Percentiles rank a stretch among this genome's conserved stretches.
Evolutionary conservation across 2,329 filamentous ascomycete genomes (phyloP).

Genomic region (Fusarium poae): DNA sequence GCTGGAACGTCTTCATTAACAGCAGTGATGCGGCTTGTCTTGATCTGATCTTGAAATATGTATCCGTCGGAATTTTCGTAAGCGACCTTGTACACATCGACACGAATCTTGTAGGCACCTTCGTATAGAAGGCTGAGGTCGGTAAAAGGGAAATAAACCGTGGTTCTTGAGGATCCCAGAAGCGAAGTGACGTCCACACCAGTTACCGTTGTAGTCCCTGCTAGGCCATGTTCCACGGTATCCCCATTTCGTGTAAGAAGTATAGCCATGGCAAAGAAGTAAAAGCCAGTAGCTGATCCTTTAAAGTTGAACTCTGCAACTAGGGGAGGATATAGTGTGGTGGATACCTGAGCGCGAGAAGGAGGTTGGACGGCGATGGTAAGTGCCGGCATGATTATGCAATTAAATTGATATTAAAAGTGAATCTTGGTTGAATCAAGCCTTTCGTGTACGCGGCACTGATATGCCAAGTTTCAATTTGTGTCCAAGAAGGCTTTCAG

Average conservation of each 20-base stretch:
- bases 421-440: not conserved
- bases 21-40: constrained; percentile 35
- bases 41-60: constrained; percentile 32
- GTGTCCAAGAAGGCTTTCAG: not conserved
- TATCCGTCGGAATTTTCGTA: constrained; percentile 24
- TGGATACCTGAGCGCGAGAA: constrained; percentile 24
- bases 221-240: constrained; percentile 40
- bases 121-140: constrained; percentile 42
- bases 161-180: constrained; percentile 11
- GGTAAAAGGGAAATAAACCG: constrained; percentile 46
- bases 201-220: constrained; percentile 36
- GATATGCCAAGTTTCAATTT: constrained; percentile 16
- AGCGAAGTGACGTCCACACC: constrained; percentile 28
- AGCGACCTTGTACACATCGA: constrained; percentile 49
- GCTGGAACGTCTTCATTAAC: constrained; percentile 15
- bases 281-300: constrained; percentile 7
- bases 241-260: constrained; percentile 39
- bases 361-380: constrained; percentile 48
- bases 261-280: constrained; percentile 49
- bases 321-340: constrained; percentile 44
- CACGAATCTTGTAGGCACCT: constrained; percentile 47
- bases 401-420: not conserved
- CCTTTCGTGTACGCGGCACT: constrained; percentile 5
- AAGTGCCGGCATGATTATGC: constrained; percentile 29
- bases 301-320: constrained; percentile 35